Evolutionary conservation across 1,284 basidiomycete species (phyloP), one percentile per base, ranked within the genome.

Genomic region (Trichosporon coremiiforme): DNA sequence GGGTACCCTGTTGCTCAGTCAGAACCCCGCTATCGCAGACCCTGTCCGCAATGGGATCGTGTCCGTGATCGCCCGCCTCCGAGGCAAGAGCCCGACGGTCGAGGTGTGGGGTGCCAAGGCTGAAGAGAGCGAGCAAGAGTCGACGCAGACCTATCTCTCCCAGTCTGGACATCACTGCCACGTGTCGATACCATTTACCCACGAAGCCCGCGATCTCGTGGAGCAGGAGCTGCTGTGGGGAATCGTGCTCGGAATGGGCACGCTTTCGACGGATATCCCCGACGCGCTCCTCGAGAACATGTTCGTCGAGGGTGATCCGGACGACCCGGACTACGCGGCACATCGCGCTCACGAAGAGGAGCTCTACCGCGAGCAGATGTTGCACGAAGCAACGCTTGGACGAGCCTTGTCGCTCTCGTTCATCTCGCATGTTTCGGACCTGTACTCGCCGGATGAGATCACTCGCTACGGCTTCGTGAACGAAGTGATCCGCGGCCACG

Each of bases 391-490:
- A 13, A 90, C 92, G 1, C 88, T 95, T 17, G 95, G 95, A 2
- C 88, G 94, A 70, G 86, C 96, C 67, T 92, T 93, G 6, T 94
- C 94, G 71, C 94, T 98, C 90, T 95, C 93, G 79, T 85, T 98
- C 69, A 92, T 98, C 83, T 93, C 93, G 68, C 75, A 84, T 4
- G 78, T 84, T 9, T 85, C 84, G 57, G 84, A 85, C 68, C 82
- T 89, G 69, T 88, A 88, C 17, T 79, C 90, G 68, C 86, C 86
- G 17, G 86, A 88, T 20, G 88, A 90, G 41, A 87, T 88, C 6
- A 87, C 90, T 67, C 79, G 81, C 13, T 86, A 88, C 64, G 83
- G 84, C 1, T 94, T 98, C 79, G 88, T 96, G 1, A 87, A 88
- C 64, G 94, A 97, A 81, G 89, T 98, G 1, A 87, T 91, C 73